Conservation (phyloP, 140 eudicot genomes). For the Oenanthe javanica region DNA sequence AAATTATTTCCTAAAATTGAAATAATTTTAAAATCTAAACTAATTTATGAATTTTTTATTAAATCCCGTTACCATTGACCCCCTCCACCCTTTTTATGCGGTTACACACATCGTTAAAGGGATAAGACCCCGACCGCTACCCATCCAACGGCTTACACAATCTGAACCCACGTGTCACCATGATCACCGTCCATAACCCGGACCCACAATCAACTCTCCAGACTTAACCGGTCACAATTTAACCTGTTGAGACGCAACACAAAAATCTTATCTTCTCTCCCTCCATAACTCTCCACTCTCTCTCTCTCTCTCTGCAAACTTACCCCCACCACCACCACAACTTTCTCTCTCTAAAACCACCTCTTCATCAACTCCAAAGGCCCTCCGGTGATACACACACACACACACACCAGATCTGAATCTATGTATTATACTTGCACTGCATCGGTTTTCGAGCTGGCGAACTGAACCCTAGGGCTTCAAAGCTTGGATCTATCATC, state of each 20-base stretch:
- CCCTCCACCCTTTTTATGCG: conserved; percentile 39
- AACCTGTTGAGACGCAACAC: conserved; percentile 38
- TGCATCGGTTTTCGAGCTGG: neutral
- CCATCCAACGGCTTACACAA: neutral
- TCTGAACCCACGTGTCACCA: neutral
- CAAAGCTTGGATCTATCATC: neutral
- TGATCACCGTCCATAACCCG: neutral
- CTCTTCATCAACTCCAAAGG: conserved; percentile 2
- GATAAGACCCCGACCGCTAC: conserved; percentile 12
- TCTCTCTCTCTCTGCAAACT: conserved; percentile 11
- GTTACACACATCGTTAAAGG: conserved; percentile 45
- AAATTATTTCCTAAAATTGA: no score
- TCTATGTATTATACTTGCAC: neutral
- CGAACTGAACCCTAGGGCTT: neutral
- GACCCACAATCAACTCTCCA: neutral
- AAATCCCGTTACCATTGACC: neutral
- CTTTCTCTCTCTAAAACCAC: neutral
- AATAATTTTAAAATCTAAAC: no score
- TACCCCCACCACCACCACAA: neutral
- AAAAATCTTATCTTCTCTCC: conserved; percentile 38
- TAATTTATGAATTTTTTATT: no score
- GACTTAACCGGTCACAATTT: conserved; percentile 23
- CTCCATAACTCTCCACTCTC: neutral
- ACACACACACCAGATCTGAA: conserved; percentile 42
- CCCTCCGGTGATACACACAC: neutral